These are phyloP conservation scores for Dictyostelium firmibasis DNA, from an alignment of 78 protist species.

Conservation along the genomic window DNA sequence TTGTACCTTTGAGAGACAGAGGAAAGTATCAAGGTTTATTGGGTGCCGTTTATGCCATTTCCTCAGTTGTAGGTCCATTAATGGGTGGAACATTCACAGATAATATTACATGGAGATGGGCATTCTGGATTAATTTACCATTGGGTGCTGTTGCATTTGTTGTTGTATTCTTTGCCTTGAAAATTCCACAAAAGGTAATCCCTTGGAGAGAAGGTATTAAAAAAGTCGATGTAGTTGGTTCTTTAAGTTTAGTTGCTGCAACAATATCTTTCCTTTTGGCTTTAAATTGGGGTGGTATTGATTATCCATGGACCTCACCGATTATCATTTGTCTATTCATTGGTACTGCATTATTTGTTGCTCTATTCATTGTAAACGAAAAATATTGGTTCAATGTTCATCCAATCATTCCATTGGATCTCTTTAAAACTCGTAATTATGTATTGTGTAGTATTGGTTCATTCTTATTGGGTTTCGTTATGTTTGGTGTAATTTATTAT, in stretches of 20 bases:
- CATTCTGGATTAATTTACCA: slow-evolving; percentile 83
- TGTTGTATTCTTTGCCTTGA: slow-evolving; percentile 33
- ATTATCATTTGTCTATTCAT: slow-evolving; percentile 50
- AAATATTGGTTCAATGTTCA: background rate
- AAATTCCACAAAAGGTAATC: slow-evolving; percentile 40
- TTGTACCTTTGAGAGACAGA: slow-evolving; percentile 75
- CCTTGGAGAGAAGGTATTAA: slow-evolving; percentile 39
- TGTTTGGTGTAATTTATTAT: slow-evolving; percentile 76
- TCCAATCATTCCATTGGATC: slow-evolving; percentile 73
- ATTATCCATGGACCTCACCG: slow-evolving; percentile 48
- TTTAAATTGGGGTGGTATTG: slow-evolving; percentile 73
- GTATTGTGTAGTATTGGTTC: slow-evolving; percentile 3
- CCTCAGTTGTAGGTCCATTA: slow-evolving; percentile 80
- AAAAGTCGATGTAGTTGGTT: slow-evolving; percentile 52
- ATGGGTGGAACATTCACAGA: slow-evolving; percentile 84
- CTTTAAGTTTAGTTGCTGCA: slow-evolving; percentile 18
- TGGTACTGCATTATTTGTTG: background rate
- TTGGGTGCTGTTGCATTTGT: slow-evolving; percentile 61
- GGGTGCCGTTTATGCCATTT: slow-evolving; percentile 77
- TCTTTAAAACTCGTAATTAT: slow-evolving; percentile 60
- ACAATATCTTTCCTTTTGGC: slow-evolving; percentile 66
- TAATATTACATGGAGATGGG: slow-evolving; percentile 78
- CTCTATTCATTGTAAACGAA: slow-evolving; percentile 32
- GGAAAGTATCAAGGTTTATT: slow-evolving; percentile 81
- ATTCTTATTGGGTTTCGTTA: slow-evolving; percentile 69